These are phyloP conservation scores for Umbelopsis ramanniana DNA, from an alignment of 192 early-diverging fungal genomes.

Conservation along the genomic window DNA sequence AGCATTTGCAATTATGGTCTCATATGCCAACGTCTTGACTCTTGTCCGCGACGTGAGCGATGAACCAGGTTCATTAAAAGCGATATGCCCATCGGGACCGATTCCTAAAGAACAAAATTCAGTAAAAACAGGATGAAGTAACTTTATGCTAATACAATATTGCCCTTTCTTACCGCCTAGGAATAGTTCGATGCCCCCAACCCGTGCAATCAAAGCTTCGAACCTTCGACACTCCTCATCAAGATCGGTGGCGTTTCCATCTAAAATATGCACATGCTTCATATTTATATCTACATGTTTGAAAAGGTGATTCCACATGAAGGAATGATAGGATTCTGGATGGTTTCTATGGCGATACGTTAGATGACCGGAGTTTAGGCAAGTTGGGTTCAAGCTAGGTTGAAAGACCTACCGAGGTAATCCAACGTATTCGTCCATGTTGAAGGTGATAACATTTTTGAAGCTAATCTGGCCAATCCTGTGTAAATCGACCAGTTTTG, in stretches of 20 bases:
- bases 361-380: neutral
- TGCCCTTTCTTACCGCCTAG: conserved; percentile 60
- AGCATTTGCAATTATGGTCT: conserved; percentile 87
- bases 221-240: conserved; percentile 80
- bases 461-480: conserved; percentile 73
- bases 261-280: conserved; percentile 84
- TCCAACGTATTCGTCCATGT: conserved; percentile 90
- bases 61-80: conserved; percentile 91
- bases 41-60: conserved; percentile 81
- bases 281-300: conserved; percentile 84
- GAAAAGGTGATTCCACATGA: conserved; percentile 92
- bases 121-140: neutral
- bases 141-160: neutral
- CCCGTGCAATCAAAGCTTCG: conserved; percentile 78
- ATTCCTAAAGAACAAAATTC: conserved; percentile 47
- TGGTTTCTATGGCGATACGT: conserved; percentile 62
- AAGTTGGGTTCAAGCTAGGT: neutral
- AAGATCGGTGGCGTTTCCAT: conserved; percentile 83
- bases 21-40: conserved; percentile 88
- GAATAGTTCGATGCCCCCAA: conserved; percentile 88
- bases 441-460: conserved; percentile 82
- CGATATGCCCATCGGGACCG: conserved; percentile 91
- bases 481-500: conserved; percentile 75
- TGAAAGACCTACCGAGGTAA: conserved; percentile 60
- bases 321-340: conserved; percentile 88